phyloP scores from a whole-genome alignment of 192 early-diverging fungal species.

The Coemansia sp. region DNA sequence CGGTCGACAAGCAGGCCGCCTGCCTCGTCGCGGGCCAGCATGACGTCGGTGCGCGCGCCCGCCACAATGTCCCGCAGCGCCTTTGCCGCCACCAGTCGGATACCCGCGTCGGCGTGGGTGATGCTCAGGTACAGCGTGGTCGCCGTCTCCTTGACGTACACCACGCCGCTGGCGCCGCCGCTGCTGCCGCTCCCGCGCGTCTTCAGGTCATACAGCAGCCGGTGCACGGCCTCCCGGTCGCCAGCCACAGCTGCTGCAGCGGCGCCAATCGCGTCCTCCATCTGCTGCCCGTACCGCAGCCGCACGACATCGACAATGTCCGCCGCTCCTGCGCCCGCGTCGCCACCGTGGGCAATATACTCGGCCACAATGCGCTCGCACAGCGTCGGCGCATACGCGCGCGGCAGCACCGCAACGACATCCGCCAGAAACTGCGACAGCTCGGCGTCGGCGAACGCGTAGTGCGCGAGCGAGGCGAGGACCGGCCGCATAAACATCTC shows the following conservation, averaged over 20 bases:
- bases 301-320: conserved; percentile 22
- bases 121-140: conserved; percentile 85
- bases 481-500: conserved; percentile 24
- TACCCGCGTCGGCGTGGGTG: conserved; percentile 68
- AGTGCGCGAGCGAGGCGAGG: conserved; percentile 21
- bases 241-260: conserved; percentile 5
- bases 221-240: conserved; percentile 15
- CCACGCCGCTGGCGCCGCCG: conserved; percentile 28
- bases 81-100: conserved; percentile 72
- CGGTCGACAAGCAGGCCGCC: conserved; percentile 25
- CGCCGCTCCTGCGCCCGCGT: background rate
- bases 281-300: conserved; percentile 34
- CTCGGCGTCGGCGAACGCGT: conserved; percentile 6
- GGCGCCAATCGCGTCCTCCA: conserved; percentile 36
- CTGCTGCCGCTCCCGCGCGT: conserved; percentile 5
- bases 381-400: conserved; percentile 6
- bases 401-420: conserved; percentile 19
- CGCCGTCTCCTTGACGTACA: conserved; percentile 66
- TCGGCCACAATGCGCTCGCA: conserved; percentile 29
- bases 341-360: conserved; percentile 12
- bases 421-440: conserved; percentile 12
- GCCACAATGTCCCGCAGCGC: conserved; percentile 62
- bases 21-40: conserved; percentile 18
- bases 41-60: conserved; percentile 37
- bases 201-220: conserved; percentile 41